phyloP scores from a whole-genome alignment of 1,284 basidiomycete species.

The Ustilago shanxiensis region DNA sequence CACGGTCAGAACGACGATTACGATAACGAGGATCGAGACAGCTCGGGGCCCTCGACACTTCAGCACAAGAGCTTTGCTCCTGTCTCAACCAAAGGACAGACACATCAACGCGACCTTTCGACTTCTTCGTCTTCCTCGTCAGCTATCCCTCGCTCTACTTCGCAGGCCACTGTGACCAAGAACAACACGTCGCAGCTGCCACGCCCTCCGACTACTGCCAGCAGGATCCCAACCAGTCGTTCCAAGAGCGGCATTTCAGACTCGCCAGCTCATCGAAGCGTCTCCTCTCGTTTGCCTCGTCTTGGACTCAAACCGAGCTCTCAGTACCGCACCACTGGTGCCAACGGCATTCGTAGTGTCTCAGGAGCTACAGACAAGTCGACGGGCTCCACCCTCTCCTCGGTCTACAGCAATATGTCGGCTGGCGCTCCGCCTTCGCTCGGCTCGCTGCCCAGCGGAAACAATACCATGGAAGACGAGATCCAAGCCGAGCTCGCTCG shows the following conservation, averaged over 20 bases:
- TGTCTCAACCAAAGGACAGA: conserved; percentile 10
- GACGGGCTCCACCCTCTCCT: conserved; percentile 37
- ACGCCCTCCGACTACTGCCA: conserved; percentile 12
- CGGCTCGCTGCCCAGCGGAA: conserved; percentile 38
- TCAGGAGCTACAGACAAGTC: conserved; percentile 42
- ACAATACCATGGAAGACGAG: conserved; percentile 51
- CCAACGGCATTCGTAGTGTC: conserved; percentile 25
- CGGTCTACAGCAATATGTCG: conserved; percentile 36
- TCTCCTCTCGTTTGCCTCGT: conserved; percentile 43
- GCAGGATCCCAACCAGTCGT: conserved; percentile 35
- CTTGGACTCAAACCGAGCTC: conserved; percentile 45
- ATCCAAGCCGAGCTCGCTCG: conserved; percentile 45
- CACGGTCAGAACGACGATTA: background rate
- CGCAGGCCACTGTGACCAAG: conserved; percentile 37
- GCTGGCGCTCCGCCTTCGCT: conserved; percentile 30
- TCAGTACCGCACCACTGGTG: conserved; percentile 19
- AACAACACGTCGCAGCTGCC: conserved; percentile 14
- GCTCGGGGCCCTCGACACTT: conserved; percentile 18
- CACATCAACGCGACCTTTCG: conserved; percentile 15
- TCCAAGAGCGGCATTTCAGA: conserved; percentile 34
- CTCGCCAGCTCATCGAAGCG: conserved; percentile 20
- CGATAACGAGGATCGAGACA: conserved; percentile 12
- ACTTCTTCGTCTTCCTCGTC: conserved; percentile 11
- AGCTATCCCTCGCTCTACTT: conserved; percentile 27
- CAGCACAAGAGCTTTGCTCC: conserved; percentile 1